phyloP scores from a whole-genome alignment of 1,284 basidiomycete species.

The Leccinum fuscescens region DNA sequence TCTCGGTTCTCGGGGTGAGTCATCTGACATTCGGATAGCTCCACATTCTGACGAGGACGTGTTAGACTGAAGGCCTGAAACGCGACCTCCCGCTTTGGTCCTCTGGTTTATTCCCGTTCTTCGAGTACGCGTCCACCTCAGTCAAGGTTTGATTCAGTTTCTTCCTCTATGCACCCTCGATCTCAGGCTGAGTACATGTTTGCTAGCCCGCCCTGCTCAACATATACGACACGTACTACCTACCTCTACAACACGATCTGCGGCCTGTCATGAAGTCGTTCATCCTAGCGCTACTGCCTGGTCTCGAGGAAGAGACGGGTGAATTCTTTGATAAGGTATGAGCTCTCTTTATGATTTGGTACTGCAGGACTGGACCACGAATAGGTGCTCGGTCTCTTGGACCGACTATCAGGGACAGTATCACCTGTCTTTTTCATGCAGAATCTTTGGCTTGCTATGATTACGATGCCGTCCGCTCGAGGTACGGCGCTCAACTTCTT shows the following conservation, averaged over 20 bases:
- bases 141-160: conserved; percentile 62
- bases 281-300: conserved; percentile 89
- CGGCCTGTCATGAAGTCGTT: conserved; percentile 93
- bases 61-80: conserved; percentile 81
- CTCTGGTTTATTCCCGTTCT: conserved; percentile 96
- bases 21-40: not conserved
- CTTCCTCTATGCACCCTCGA: not conserved
- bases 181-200: not conserved
- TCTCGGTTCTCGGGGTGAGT: conserved; percentile 85
- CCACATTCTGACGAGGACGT: conserved; percentile 7
- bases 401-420: conserved; percentile 79
- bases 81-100: conserved; percentile 94
- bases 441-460: conserved; percentile 91
- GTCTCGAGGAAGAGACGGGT: conserved; percentile 92
- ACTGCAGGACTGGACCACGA: conserved; percentile 15
- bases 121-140: conserved; percentile 92
- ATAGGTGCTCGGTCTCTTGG: conserved; percentile 82
- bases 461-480: conserved; percentile 85
- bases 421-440: conserved; percentile 90
- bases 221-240: conserved; percentile 87
- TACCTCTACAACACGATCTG: conserved; percentile 80
- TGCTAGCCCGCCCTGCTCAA: conserved; percentile 77
- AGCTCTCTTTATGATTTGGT: not conserved
- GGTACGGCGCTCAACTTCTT: conserved; percentile 89
- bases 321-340: conserved; percentile 94